Conservation (phyloP, 352 stramenopile species). For the Blastocystis sp. region DNA sequence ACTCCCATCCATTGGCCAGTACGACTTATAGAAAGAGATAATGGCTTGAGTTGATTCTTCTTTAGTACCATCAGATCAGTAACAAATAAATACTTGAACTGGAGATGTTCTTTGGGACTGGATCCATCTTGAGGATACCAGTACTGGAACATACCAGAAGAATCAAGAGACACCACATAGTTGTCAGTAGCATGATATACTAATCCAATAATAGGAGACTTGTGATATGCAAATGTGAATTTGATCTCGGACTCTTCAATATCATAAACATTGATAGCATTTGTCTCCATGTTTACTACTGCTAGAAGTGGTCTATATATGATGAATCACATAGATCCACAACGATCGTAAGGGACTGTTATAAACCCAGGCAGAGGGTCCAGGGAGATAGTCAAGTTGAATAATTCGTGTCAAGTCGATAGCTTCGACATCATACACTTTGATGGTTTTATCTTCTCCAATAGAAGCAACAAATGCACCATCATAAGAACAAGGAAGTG, state of each 20-base stretch:
- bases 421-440: constrained; percentile 93
- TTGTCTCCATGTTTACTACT: constrained; percentile 68
- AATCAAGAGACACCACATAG: constrained; percentile 82
- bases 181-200: constrained; percentile 76
- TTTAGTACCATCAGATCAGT: constrained; percentile 90
- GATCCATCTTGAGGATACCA: constrained; percentile 74
- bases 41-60: constrained; percentile 80
- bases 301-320: constrained; percentile 71
- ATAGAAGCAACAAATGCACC: constrained; percentile 77
- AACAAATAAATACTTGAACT: constrained; percentile 73
- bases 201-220: constrained; percentile 78
- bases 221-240: constrained; percentile 78
- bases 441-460: constrained; percentile 82
- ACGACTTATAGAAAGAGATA: constrained; percentile 72
- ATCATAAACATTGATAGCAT: constrained; percentile 64
- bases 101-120: not conserved
- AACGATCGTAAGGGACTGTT: constrained; percentile 7
- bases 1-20: constrained; percentile 73
- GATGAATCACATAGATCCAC: not conserved
- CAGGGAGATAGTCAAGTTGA: constrained; percentile 70
- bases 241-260: constrained; percentile 60
- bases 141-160: constrained; percentile 84
- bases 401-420: constrained; percentile 98
- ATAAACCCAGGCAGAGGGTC: constrained; percentile 66
- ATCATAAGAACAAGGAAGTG: constrained; percentile 76